Evolutionary conservation across 768 basidiomycete genomes (phyloP), one percentile per base, ranked within the genome.

Genomic region (Rickenella mellea): DNA sequence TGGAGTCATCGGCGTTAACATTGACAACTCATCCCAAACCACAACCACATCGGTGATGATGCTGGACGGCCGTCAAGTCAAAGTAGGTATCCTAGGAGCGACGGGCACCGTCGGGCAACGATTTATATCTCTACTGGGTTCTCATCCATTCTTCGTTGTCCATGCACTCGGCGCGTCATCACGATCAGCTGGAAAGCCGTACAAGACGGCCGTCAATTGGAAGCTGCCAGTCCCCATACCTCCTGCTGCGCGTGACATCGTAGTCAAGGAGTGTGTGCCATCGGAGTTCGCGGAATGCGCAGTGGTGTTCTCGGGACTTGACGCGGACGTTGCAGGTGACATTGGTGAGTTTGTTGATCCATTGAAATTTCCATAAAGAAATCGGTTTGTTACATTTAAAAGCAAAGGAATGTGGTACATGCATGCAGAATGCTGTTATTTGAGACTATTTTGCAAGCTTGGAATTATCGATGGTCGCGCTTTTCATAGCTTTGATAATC

Each of bases 81-180:
- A 64, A 32, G 85, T 93, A 45, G 89, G 87, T 46, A 67, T 93
- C 36, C 69, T 92, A 7, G 89, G 89, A 25, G 89, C 90, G 1
- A 93, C 89, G 0, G 90, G 94, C 44, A 96, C 90, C 36, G 94
- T 97, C 38, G 93, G 94, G 19, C 94, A 98, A 63, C 77, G 92
- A 29, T 99, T 98, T 62, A 85, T 98, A 61, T 72, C 78, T 39
- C 78, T 97, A 37, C 82, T 99, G 37, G 70, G 88, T 4, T 57
- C 66, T 6, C 96, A 99, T 57, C 92, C 94, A 0, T 97, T 83
- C 78, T 97, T 99, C 63, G 65, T 68, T 45, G 71, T 97, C 50
- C 80, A 83, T 58, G 81, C 78, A 0, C 74, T 99, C 30, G 94
- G 93, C 29, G 96, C 96, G 31, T 94, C 90, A 8, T 64, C 81